These are phyloP conservation scores for Capronia epimyces DNA, from an alignment of 2,329 filamentous ascomycete genomes.

Conservation along the genomic window DNA sequence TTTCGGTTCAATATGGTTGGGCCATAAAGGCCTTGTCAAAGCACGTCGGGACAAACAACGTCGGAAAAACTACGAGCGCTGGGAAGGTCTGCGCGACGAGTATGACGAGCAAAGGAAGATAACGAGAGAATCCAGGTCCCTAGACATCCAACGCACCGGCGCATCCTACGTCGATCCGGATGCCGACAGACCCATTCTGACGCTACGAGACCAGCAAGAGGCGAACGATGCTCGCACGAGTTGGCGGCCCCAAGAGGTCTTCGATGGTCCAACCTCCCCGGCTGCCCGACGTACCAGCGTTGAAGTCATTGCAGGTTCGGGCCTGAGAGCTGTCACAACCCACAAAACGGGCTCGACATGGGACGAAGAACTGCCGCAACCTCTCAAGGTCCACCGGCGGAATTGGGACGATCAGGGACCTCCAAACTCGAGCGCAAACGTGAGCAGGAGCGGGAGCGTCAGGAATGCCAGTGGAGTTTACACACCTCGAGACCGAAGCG, in stretches of 20 bases:
- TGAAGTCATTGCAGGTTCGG: conserved; percentile 16
- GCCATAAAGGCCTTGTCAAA: conserved; percentile 24
- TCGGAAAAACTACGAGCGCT: conserved; percentile 28
- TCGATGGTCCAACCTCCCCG: conserved; percentile 8
- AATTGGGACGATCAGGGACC: conserved; percentile 25
- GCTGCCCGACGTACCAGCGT: conserved; percentile 20
- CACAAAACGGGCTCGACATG: conserved; percentile 26
- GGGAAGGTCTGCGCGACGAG: conserved; percentile 28
- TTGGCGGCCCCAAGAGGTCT: conserved; percentile 27
- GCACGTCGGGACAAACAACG: conserved; percentile 26
- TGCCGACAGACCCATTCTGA: conserved; percentile 22
- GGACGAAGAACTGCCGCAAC: conserved; percentile 27
- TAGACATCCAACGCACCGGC: conserved; percentile 28
- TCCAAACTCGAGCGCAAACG: conserved; percentile 6
- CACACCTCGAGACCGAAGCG: conserved; percentile 7
- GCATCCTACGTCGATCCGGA: conserved; percentile 2
- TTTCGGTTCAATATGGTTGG: conserved; percentile 26
- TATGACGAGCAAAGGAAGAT: conserved; percentile 28
- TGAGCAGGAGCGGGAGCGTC: conserved; percentile 21
- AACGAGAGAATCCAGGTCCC: conserved; percentile 19
- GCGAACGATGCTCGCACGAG: conserved; percentile 26
- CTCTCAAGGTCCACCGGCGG: conserved; percentile 20
- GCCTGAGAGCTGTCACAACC: conserved; percentile 13
- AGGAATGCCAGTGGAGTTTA: conserved; percentile 1
- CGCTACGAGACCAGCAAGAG: conserved; percentile 28